Base-by-base conservation (phyloP, 192 early-diverging fungal genomes). In the Geranomyces michiganensis region DNA sequence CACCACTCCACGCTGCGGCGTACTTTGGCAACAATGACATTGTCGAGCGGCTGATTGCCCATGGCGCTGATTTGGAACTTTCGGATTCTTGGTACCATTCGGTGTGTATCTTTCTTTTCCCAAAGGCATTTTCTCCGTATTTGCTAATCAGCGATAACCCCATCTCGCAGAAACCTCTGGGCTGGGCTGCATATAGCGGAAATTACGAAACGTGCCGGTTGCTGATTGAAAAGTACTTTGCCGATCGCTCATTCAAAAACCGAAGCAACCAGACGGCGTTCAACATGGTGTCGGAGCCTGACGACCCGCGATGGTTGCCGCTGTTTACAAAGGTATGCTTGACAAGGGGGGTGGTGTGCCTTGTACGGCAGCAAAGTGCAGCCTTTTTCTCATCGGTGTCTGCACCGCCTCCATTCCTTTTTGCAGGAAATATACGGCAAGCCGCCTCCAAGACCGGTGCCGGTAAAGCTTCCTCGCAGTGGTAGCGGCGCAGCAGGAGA, bases 181-280 rank as follows among this genome's bases (percentile, higher is more conserved):
- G 90, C 0, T 97, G 95, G 95, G 93, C 94, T 14, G 92, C 92
- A 4, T 95, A 91, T 74, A 92, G 89, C 30, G 80, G 84, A 62
- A 84, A 93, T 74, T 80, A 86, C 59, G 84, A 89, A 41, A 83
- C 88, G 14, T 92, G 90, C 47, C 85, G 82, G 70, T 53, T 88
- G 33, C 77, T 97, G 65, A 84, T 97, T 59, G 83, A 91, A 21
- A 87, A 88, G 51, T 93, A 91, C 71, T 79, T 81, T 33, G 94
- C 92, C 13, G 87, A 93, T 62, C 84, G 84, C 47, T 82, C 90
- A 24, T 91, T 90, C 0, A 80, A 85, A 66, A 97, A 97, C 71
- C 78, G 79, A 0, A 83, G 90, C 51, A 92, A 84, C 13, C 92
- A 96, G 76, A 87, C 87, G 0, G 90, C 95, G 0, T 78, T 90